These are phyloP conservation scores for Solanum chacoense DNA, from an alignment of 305 asterid genomes.

Conservation along the genomic window DNA sequence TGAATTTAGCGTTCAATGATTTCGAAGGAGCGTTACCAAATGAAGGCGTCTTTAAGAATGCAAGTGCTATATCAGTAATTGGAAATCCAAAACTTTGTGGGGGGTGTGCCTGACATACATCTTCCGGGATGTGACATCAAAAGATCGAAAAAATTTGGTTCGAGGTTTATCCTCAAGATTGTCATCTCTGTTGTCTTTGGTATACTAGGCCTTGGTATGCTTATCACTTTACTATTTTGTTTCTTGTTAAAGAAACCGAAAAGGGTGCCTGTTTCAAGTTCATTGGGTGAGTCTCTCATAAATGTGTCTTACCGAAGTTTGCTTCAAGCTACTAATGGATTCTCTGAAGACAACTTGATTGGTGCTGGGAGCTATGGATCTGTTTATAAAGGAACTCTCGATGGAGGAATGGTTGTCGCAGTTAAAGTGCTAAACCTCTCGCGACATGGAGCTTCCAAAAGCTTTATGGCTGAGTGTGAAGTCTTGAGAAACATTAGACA, in stretches of 20 bases:
- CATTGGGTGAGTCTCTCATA: not conserved
- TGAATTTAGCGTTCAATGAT: conserved; percentile 26
- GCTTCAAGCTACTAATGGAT: conserved; percentile 28
- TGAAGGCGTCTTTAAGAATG: conserved; percentile 20
- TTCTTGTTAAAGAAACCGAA: not conserved
- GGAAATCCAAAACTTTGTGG: conserved; percentile 30
- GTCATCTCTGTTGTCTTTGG: conserved; percentile 10
- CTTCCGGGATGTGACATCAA: conserved; percentile 7
- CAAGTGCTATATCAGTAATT: conserved; percentile 10
- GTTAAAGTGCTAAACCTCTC: conserved; percentile 9
- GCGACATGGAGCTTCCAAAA: conserved; percentile 2
- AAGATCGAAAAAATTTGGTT: not conserved
- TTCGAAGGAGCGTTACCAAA: conserved; percentile 24
- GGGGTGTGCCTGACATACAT: conserved; percentile 8
- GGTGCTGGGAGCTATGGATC: conserved; percentile 24
- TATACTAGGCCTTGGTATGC: conserved; percentile 6
- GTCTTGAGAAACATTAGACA: conserved; percentile 5
- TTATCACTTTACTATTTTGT: not conserved
- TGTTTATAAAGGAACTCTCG: conserved; percentile 23
- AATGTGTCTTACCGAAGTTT: conserved; percentile 17
- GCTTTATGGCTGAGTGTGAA: conserved; percentile 13
- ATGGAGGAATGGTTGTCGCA: conserved; percentile 11
- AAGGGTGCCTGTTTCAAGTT: not conserved
- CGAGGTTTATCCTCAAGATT: conserved; percentile 1
- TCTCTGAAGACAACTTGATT: conserved; percentile 21